Base-by-base conservation (phyloP, 129 eudicot species). In the Saussurea involucrata region DNA sequence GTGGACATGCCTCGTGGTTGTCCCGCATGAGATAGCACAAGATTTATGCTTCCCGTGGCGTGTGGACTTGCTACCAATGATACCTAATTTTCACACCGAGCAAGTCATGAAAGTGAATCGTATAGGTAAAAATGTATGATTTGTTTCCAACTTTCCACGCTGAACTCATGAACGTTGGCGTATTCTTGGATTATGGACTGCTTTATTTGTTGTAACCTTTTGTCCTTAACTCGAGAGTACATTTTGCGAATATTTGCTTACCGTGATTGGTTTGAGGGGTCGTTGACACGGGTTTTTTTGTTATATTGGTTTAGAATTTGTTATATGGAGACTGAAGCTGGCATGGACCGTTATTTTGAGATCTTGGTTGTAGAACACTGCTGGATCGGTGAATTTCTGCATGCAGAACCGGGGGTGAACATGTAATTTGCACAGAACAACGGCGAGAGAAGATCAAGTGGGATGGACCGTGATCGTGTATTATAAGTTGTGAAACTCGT, bases 11-110 rank as follows among this genome's bases (percentile, higher is more conserved):
- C 29, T 73, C 70, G 63, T 81, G 82, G 83, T 76, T 80, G 72
- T 88, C 85, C 61, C 77, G 68, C 61, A 76, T 86, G 88, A 66
- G 92, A 83, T 66, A 84, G 78, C 91, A 83, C 94, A 87, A 83
- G 84, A 83, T 80, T 74, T 87, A 88, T 91, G 97, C 86, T 85
- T 85, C 92, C 86, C 86, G 76, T 91, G 72, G 92, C 87, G 87
- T 87, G 82, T 92, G 90, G 85, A 71, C 71, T 63, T 63, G 78
- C 68, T 82, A 68, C 86, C 69, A 81, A 82, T 80, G 83, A 76
- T 76, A 89, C 80, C 78, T 80, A 67, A 74, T 82, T 74, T 32
- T 69, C 7, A 80, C 74, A 66, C 63, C 21, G 24, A 73, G 70
- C 18, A 20, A 74, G 61, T 73, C 83, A 73, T 66, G 83, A 80